A percentile compares a stretch with the other conserved stretches of the same genome.
Conservation (phyloP, 192 early-diverging fungal genomes). For the Coemansia sp. region DNA sequence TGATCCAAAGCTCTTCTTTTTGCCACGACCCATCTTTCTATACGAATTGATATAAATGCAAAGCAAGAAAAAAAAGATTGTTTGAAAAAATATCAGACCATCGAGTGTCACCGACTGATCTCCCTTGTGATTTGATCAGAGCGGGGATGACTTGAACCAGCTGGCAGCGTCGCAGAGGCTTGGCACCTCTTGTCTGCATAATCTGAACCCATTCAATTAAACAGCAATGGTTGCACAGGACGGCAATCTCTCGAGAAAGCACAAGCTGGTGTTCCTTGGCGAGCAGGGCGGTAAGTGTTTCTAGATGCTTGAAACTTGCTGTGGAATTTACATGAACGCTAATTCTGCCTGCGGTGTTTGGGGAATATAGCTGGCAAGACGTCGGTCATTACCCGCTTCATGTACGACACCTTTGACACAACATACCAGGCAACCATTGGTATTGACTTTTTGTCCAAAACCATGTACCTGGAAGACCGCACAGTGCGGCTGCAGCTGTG, state of each 20-base stretch:
- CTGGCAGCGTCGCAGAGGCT: too few relatives aligned
- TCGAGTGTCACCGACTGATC: background rate
- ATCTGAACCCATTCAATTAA: background rate
- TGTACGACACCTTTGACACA: slow-evolving; percentile 99
- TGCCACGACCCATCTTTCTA: slow-evolving; percentile 3
- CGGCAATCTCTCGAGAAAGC: slow-evolving; percentile 76
- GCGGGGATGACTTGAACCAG: background rate
- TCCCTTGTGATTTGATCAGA: background rate
- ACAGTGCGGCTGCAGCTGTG: slow-evolving; percentile 98
- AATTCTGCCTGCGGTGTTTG: background rate
- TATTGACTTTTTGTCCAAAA: slow-evolving; percentile 99
- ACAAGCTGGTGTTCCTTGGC: slow-evolving; percentile 99
- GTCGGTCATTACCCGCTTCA: slow-evolving; percentile 98
- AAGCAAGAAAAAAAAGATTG: background rate
- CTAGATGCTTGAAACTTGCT: background rate
- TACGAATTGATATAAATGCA: background rate
- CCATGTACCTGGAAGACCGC: slow-evolving; percentile 98
- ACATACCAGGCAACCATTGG: slow-evolving; percentile 98
- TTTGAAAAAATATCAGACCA: background rate
- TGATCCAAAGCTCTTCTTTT: slow-evolving; percentile 11
- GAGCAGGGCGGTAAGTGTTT: slow-evolving; percentile 89
- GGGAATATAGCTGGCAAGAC: slow-evolving; percentile 86
- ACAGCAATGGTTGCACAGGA: slow-evolving; percentile 38
- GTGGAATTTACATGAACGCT: background rate
- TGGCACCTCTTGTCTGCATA: background rate